phyloP scores from a whole-genome alignment of 164 flowering plant species.

The Amborella trichopoda region DNA sequence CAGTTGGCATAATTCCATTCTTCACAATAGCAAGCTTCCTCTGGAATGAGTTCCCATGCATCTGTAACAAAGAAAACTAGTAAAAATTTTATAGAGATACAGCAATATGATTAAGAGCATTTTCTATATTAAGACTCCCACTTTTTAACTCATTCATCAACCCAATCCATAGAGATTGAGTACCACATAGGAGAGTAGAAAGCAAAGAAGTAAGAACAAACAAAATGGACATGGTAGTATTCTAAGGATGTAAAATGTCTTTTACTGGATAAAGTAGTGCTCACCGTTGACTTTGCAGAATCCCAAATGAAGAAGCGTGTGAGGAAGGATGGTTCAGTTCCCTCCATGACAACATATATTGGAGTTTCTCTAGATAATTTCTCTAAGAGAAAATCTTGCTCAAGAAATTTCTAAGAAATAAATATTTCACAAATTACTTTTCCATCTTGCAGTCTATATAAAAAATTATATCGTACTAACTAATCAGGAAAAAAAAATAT shows the following conservation, averaged over 20 bases:
- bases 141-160: too few relatives aligned
- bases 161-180: too few relatives aligned
- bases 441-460: neutral
- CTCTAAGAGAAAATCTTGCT: constrained; percentile 75
- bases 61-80: constrained; percentile 58
- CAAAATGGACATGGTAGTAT: too few relatives aligned
- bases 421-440: neutral
- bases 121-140: too few relatives aligned
- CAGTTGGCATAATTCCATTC: constrained; percentile 51
- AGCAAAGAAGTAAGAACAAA: too few relatives aligned
- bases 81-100: too few relatives aligned
- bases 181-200: too few relatives aligned
- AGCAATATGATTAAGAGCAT: too few relatives aligned
- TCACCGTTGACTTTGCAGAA: constrained; percentile 78
- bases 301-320: constrained; percentile 96
- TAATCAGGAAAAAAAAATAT: too few relatives aligned
- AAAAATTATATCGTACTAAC: too few relatives aligned
- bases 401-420: constrained; percentile 66
- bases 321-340: constrained; percentile 84
- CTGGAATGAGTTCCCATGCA: constrained; percentile 97
- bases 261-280: too few relatives aligned
- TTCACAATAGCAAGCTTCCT: constrained; percentile 74
- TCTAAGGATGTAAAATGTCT: too few relatives aligned
- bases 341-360: constrained; percentile 65
- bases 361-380: constrained; percentile 72